Percentiles rank a stretch among this genome's conserved stretches.
Evolutionary conservation across 352 stramenopile genomes (phyloP).

Genomic region (Phytopythium montanum): DNA sequence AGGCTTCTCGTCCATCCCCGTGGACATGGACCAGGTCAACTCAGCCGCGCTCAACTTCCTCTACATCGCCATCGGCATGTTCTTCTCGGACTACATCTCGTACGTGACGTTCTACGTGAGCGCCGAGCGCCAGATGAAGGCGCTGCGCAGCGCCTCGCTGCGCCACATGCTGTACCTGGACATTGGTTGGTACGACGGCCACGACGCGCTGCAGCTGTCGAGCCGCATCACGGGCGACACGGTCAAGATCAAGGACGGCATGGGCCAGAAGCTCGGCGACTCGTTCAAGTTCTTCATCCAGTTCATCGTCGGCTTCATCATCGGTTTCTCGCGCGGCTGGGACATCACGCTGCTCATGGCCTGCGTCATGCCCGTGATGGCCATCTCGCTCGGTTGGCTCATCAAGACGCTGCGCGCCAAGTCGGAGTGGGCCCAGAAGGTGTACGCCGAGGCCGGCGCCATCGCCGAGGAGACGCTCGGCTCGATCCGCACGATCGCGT

Average conservation of each 20-base stretch:
- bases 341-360: conserved; percentile 45
- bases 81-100: conserved; percentile 27
- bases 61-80: conserved; percentile 27
- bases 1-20: conserved; percentile 19
- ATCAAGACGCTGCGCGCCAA: conserved; percentile 20
- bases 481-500: conserved; percentile 57
- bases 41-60: conserved; percentile 26
- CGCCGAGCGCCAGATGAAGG: conserved; percentile 46
- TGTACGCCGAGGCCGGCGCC: conserved; percentile 45
- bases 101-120: conserved; percentile 28
- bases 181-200: conserved; percentile 47
- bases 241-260: conserved; percentile 55
- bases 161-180: conserved; percentile 48
- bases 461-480: conserved; percentile 56
- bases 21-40: conserved; percentile 31
- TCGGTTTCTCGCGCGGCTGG: conserved; percentile 45
- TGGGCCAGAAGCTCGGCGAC: conserved; percentile 51
- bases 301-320: conserved; percentile 37
- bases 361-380: conserved; percentile 40
- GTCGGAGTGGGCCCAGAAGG: conserved; percentile 25
- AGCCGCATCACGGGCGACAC: conserved; percentile 41
- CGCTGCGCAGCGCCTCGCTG: conserved; percentile 24
- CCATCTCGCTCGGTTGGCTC: conserved; percentile 27
- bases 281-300: conserved; percentile 26
- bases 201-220: conserved; percentile 40